Base-by-base conservation (phyloP, 2,329 filamentous ascomycete genomes). In the Tolypocladium pustulatum region DNA sequence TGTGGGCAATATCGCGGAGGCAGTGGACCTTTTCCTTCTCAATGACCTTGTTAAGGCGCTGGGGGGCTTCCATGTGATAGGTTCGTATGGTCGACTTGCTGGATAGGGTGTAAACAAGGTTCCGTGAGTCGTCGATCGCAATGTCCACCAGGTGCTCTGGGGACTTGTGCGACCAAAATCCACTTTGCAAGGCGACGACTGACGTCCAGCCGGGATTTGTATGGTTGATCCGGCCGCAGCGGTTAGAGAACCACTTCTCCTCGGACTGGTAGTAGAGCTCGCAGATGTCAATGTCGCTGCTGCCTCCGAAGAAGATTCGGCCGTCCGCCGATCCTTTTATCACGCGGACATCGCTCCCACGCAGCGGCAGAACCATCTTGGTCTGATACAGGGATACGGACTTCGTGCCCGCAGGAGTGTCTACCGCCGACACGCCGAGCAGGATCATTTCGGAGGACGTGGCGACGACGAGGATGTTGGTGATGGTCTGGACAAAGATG, bases 191-290 rank as follows among this genome's bases (percentile, higher is more conserved):
- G 0, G 73, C 76, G 0, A 90, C 76, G 2, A 88, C 80, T 13
- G 83, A 86, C 58, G 81, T 81, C 78, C 89, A 87, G 38, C 88
- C 86, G 4, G 83, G 85, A 70, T 83, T 87, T 55, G 88, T 93
- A 71, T 97, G 94, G 69, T 95, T 95, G 62, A 93, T 86, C 74
- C 92, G 96, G 61, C 88, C 86, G 70, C 90, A 95, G 64, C 89
- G 84, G 72, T 86, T 91, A 57, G 89, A 88, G 70, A 99, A 99
- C 94, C 94, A 99, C 66, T 89, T 88, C 74, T 99, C 94, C 72
- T 97, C 91, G 68, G 96, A 91, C 73, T 97, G 93, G 71, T 99
- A 99, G 65, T 89, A 92, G 57, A 99, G 82, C 73, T 99, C 94
- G 71, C 94, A 90, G 54, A 99, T 85, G 66, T 97, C 92, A 63